Evolutionary conservation across 176 grass and related monocot genomes (phyloP).

Genomic region (Oryza brachyantha): DNA sequence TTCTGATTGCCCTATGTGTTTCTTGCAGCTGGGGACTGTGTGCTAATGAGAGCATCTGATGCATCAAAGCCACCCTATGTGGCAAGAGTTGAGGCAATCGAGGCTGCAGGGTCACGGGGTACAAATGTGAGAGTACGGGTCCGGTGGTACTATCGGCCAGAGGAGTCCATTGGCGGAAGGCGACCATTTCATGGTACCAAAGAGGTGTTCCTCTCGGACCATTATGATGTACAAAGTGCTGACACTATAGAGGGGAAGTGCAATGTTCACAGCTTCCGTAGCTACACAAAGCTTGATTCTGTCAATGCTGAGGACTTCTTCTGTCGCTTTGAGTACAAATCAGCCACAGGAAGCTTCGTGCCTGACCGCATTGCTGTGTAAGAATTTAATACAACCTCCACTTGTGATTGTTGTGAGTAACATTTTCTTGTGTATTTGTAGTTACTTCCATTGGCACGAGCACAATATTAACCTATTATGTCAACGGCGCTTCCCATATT

Average conservation of each 20-base stretch:
- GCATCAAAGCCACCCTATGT: constrained; percentile 70
- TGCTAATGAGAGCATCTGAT: constrained; percentile 73
- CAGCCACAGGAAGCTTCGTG: constrained; percentile 72
- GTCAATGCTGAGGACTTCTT: constrained; percentile 83
- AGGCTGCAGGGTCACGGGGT: constrained; percentile 60
- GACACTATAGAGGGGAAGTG: constrained; percentile 98
- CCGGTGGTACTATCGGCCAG: constrained; percentile 92
- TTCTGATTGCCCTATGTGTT: constrained; percentile 29
- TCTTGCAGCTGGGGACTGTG: constrained; percentile 71
- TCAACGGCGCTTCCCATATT: constrained; percentile 1
- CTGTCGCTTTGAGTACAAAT: constrained; percentile 92
- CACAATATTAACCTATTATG: not conserved
- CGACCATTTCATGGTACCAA: constrained; percentile 82
- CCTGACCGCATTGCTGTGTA: constrained; percentile 92
- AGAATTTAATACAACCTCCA: constrained; percentile 33
- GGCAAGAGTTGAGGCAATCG: constrained; percentile 68
- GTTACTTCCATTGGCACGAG: not conserved
- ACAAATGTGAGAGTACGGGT: constrained; percentile 84
- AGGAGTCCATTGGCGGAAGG: constrained; percentile 84
- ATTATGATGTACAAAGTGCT: constrained; percentile 95
- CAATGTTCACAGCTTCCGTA: constrained; percentile 77
- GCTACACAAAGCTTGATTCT: constrained; percentile 88
- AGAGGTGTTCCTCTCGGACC: constrained; percentile 88
- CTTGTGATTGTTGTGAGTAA: not conserved
- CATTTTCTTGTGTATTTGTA: not conserved